Evolutionary conservation across 768 basidiomycete species (phyloP).

Genomic region (Paxillus rubicundulus): DNA sequence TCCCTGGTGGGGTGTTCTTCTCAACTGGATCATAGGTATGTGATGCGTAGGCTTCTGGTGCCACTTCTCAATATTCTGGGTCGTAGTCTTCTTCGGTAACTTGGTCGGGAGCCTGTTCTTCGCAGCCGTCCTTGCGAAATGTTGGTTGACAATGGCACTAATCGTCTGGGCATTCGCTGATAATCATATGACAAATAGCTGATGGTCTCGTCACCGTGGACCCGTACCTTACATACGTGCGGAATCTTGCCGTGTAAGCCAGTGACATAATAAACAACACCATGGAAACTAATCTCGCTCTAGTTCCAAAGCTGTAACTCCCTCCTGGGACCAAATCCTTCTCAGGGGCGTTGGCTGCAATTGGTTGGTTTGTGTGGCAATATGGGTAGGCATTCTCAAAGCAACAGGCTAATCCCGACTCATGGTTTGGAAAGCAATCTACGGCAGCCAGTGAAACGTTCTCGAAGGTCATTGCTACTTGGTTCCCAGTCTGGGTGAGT

Average conservation of each 20-base stretch:
- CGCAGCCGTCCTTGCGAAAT: constrained; percentile 60
- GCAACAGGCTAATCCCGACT: background rate
- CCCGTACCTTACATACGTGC: constrained; percentile 57
- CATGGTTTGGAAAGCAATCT: constrained; percentile 51
- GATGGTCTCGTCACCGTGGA: constrained; percentile 55
- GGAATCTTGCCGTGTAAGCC: constrained; percentile 55
- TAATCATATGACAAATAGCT: constrained; percentile 35
- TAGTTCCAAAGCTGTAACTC: constrained; percentile 62
- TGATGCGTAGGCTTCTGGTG: background rate
- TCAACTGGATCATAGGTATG: constrained; percentile 69
- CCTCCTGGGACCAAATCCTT: constrained; percentile 72
- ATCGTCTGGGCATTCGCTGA: background rate
- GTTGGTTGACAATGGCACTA: constrained; percentile 36
- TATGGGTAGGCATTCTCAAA: constrained; percentile 53
- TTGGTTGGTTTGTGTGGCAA: constrained; percentile 70
- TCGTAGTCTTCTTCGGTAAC: constrained; percentile 66
- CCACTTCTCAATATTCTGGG: constrained; percentile 3
- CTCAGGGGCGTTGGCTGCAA: constrained; percentile 74
- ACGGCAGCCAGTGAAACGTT: constrained; percentile 63
- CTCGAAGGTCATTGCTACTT: constrained; percentile 67
- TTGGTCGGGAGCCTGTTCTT: constrained; percentile 70
- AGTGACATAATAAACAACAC: background rate
- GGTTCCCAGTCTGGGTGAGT: constrained; percentile 74
- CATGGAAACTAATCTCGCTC: constrained; percentile 1
- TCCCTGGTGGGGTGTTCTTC: constrained; percentile 66